Evolutionary conservation across 371 early-diverging fungal genomes (phyloP).

Genomic region (Mortierella sp.): DNA sequence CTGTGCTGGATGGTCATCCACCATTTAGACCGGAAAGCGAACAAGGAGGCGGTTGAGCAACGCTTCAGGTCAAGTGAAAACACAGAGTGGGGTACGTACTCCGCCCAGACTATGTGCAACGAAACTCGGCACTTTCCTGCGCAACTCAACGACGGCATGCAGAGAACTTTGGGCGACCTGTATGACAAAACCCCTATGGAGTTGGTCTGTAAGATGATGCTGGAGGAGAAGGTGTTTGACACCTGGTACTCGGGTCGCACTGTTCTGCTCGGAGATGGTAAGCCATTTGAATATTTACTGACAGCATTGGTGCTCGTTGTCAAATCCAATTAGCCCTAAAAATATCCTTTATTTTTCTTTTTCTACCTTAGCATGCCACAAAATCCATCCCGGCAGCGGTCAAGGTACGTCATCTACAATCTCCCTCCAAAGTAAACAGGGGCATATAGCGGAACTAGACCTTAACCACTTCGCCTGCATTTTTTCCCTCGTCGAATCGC

Average conservation of each 20-base stretch:
- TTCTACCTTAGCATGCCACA: background rate
- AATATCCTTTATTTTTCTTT: background rate
- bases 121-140: background rate
- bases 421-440: background rate
- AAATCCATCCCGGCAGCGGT: background rate
- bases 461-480: background rate
- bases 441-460: background rate
- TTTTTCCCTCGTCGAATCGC: too few relatives aligned
- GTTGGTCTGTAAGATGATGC: background rate
- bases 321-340: too few relatives aligned
- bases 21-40: background rate
- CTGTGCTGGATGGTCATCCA: background rate
- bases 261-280: constrained; percentile 21
- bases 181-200: background rate
- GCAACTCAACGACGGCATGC: background rate
- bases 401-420: background rate
- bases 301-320: too few relatives aligned
- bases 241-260: constrained; percentile 13
- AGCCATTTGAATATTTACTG: too few relatives aligned
- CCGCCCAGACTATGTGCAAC: background rate
- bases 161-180: constrained; percentile 1
- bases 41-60: background rate
- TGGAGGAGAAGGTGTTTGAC: constrained; percentile 16
- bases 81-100: background rate
- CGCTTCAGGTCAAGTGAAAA: background rate